Conservation (phyloP, 371 early-diverging fungal species). For the Gilbertella persicaria region DNA sequence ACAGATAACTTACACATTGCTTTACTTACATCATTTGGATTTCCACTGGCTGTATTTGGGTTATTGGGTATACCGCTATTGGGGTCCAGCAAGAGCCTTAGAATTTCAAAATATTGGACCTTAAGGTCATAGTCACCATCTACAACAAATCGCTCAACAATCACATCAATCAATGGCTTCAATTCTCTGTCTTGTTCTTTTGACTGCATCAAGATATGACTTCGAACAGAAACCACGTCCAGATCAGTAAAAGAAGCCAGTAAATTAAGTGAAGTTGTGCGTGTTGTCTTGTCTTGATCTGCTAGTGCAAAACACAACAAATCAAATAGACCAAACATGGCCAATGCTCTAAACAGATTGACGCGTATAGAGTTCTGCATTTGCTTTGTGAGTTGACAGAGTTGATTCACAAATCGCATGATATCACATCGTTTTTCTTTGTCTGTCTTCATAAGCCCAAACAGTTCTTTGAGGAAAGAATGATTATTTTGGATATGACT, state of each 20-base stretch:
- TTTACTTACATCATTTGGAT: slow-evolving; percentile 22
- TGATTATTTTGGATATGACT: slow-evolving; percentile 68
- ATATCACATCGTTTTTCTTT: slow-evolving; percentile 63
- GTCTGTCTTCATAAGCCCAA: slow-evolving; percentile 62
- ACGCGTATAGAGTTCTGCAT: slow-evolving; percentile 62
- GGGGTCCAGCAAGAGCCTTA: slow-evolving; percentile 76
- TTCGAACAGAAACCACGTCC: slow-evolving; percentile 51
- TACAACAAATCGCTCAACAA: slow-evolving; percentile 63
- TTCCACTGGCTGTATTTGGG: slow-evolving; percentile 3
- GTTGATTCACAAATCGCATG: slow-evolving; percentile 74
- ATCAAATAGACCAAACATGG: slow-evolving; percentile 75
- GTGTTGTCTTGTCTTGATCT: slow-evolving; percentile 51
- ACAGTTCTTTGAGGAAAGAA: slow-evolving; percentile 65
- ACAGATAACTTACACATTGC: slow-evolving; percentile 1
- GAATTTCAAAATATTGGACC: slow-evolving; percentile 71
- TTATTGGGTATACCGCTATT: slow-evolving; percentile 13
- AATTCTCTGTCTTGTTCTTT: slow-evolving; percentile 10
- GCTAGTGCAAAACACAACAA: slow-evolving; percentile 68
- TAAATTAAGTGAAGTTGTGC: slow-evolving; percentile 68
- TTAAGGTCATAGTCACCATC: slow-evolving; percentile 67
- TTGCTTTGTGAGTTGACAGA: slow-evolving; percentile 70
- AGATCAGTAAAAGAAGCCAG: slow-evolving; percentile 76
- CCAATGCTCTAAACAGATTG: slow-evolving; percentile 56
- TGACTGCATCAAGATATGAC: slow-evolving; percentile 66
- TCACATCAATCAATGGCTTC: slow-evolving; percentile 20